Base-by-base conservation (phyloP, 192 early-diverging fungal genomes). In the Cladochytrium replicatum region DNA sequence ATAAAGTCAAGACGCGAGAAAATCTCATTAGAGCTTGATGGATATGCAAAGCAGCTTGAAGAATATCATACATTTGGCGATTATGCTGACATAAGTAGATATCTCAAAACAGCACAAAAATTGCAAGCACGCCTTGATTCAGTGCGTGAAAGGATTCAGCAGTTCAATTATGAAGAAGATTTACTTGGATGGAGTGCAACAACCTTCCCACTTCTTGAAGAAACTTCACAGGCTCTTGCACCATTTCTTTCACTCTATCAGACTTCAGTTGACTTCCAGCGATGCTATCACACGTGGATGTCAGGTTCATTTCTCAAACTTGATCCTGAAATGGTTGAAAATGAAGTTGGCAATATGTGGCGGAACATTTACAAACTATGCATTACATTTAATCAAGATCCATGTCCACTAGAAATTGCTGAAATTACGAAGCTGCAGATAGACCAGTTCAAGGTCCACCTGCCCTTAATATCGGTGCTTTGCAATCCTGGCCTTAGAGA, bases 391-490 rank as follows among this genome's bases (percentile, higher is more conserved):
- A 56, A 57, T 46, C 48, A 50, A 39, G 63, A 78, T 32, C 69
- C 74, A 2, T 40, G 54, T 4, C 74, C 77, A 2, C 45, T 56
- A 8, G 69, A 72, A 43, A 58, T 79, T 27, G 69, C 72, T 4
- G 63, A 76, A 38, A 77, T 78, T 30, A 74, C 74, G 2, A 78
- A 78, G 48, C 71, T 78, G 48, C 71, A 79, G 34, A 72, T 79
- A 29, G 77, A 79, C 43, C 19, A 65, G 46, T 79, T 79, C 61
- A 70, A 79, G 48, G 60, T 79, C 0, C 60, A 78, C 30, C 43
- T 79, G 1, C 77, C 77, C 7, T 55, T 79, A 3, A 74, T 79
- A 29, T 60, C 53, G 41, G 71, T 71, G 1, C 61, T 79, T 8
- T 79, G 77, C 50, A 79, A 79, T 48, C 77, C 74, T 6, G 77